Evolutionary conservation across 495 filamentous ascomycete species (phyloP).

Genomic region (Talaromyces nanjingensis): DNA sequence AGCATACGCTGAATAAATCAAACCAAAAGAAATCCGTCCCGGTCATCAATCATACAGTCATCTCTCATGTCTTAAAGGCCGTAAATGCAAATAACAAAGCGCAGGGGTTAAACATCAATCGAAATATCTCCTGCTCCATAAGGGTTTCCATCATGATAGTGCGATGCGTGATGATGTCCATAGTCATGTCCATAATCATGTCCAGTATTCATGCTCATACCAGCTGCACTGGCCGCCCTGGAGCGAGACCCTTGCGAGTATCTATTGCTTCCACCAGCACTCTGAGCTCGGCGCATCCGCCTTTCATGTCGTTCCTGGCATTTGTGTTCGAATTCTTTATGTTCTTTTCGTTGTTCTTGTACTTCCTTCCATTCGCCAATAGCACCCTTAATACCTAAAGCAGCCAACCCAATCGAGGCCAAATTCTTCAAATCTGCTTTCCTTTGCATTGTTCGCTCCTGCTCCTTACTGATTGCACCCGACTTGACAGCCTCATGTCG

Average conservation of each 20-base stretch:
- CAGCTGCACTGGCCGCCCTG: conserved; percentile 3
- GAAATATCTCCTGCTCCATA: conserved; percentile 4
- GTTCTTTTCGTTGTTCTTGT: conserved; percentile 51
- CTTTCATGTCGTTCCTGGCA: conserved; percentile 33
- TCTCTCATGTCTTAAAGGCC: not conserved
- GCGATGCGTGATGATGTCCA: conserved; percentile 8
- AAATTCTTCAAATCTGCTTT: conserved; percentile 71
- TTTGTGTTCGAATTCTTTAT: conserved; percentile 44
- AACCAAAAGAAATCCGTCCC: not conserved
- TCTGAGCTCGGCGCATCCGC: conserved; percentile 12
- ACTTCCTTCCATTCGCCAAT: conserved; percentile 67
- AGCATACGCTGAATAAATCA: not conserved
- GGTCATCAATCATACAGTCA: conserved; percentile 2
- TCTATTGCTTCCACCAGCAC: not conserved
- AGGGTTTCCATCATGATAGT: conserved; percentile 18
- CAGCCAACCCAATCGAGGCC: conserved; percentile 74
- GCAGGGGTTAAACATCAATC: not conserved
- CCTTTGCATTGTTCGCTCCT: conserved; percentile 66
- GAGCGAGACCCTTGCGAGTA: not conserved
- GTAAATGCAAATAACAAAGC: not conserved
- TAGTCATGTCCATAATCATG: conserved; percentile 14
- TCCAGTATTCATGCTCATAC: conserved; percentile 11
- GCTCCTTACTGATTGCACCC: conserved; percentile 64
- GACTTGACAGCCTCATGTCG: conserved; percentile 63
- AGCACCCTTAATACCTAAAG: conserved; percentile 78